Base-by-base conservation (phyloP, 306 rosid genomes). In the Acmispon strigosus region DNA sequence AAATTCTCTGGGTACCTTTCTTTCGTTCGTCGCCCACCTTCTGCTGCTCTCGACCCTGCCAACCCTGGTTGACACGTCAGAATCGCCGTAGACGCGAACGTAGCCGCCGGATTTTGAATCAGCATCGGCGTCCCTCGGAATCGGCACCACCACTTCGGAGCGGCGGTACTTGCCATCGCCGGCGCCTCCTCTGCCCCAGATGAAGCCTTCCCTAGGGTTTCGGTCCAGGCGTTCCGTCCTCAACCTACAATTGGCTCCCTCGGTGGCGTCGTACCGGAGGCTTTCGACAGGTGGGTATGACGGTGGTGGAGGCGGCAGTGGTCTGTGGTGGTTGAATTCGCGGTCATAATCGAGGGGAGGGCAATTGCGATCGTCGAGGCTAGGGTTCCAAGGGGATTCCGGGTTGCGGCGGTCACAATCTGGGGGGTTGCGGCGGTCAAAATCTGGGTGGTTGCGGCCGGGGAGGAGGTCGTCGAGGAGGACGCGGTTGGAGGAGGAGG, bases 11-110 rank as follows among this genome's bases (percentile, higher is more conserved):
- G 61, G 59, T 56, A 52, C 70, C 55, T 80, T 78, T 65, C 90
- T 77, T 50, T 85, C 88, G 69, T 69, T 80, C 51, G 73, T 32
- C 37, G 37, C 71, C 88, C 88, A 86, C 73, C 84, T 83, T 80
- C 77, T 79, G 60, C 69, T 76, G 37, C 8, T 32, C 15, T 85
- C 85, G 29, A 72, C 72, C 68, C 85, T 81, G 32, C 44, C 59
- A 52, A 19, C 51, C 74, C 88, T 76, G 1, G 53, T 79, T 7
- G 75, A 54, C 13, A 49, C 68, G 3, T 76, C 86, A 27, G 36
- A 68, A 5, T 73, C 82, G 27, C 75, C 71, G 69, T 51, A 56
- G 7, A 65, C 72, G 39, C 68, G 83, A 53, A 48, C 78, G 52
- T 80, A 84, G 36, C 65, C 71, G 18, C 78, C 67, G 10, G 82